phyloP scores from a whole-genome alignment of 164 flowering plant genomes.

The Dillenia suffruticosa region DNA sequence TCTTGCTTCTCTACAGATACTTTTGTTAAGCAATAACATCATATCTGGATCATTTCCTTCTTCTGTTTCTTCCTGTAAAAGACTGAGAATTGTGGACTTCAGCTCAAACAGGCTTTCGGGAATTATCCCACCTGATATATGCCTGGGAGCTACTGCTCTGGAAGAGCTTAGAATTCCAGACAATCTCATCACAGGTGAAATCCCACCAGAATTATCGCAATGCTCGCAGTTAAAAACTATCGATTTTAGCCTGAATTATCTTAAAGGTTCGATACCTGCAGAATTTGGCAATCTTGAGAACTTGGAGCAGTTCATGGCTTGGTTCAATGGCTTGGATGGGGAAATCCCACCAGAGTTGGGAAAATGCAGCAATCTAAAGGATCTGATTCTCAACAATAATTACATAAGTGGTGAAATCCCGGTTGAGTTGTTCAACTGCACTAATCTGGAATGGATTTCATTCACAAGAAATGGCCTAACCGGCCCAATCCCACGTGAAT shows the following conservation, averaged over 20 bases:
- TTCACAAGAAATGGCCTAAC: conserved; percentile 71
- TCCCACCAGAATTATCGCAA: conserved; percentile 46
- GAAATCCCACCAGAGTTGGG: conserved; percentile 72
- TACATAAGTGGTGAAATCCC: conserved; percentile 62
- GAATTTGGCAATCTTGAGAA: conserved; percentile 64
- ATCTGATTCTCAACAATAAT: conserved; percentile 78
- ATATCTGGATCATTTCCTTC: conserved; percentile 63
- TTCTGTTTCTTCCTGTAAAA: conserved; percentile 53
- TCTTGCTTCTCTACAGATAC: conserved; percentile 45
- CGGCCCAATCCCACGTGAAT: conserved; percentile 58
- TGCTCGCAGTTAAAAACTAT: conserved; percentile 60
- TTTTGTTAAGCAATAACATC: conserved; percentile 58
- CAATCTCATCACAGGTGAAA: conserved; percentile 55
- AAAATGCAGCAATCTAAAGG: conserved; percentile 53
- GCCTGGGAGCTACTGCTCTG: conserved; percentile 55
- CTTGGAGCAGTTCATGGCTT: conserved; percentile 78
- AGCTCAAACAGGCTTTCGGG: conserved; percentile 81
- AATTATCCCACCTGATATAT: conserved; percentile 53
- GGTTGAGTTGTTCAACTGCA: conserved; percentile 47
- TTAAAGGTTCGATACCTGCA: conserved; percentile 64
- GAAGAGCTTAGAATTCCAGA: conserved; percentile 78
- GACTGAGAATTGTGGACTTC: conserved; percentile 48
- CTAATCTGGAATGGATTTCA: conserved; percentile 80
- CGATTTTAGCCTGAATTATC: conserved; percentile 80
- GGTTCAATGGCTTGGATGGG: conserved; percentile 83